Evolutionary conservation across 805 yeast species (phyloP).

Genomic region (Nakazawaea molendinolei): DNA sequence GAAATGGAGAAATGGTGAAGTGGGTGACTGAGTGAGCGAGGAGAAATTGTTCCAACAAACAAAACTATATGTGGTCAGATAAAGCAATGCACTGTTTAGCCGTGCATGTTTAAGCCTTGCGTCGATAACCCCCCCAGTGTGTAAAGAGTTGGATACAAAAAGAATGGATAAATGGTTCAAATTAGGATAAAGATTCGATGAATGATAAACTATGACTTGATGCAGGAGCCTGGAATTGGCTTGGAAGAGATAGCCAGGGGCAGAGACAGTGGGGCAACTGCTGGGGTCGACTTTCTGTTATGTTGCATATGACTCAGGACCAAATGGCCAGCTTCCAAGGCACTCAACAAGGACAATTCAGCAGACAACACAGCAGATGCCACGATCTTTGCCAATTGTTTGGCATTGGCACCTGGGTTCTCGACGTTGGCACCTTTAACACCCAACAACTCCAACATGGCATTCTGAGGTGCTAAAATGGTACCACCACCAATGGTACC

Average conservation of each 20-base stretch:
- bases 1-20: no score
- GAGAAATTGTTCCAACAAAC: no score
- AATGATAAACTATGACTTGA: conserved; percentile 5
- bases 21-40: no score
- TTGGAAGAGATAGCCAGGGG: conserved; percentile 20
- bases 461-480: conserved; percentile 91
- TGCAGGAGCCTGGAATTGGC: conserved; percentile 13
- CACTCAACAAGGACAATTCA: conserved; percentile 89
- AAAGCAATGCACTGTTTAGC: no score
- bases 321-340: conserved; percentile 96
- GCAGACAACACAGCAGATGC: conserved; percentile 96
- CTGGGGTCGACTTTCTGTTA: conserved; percentile 62
- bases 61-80: no score
- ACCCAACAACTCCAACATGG: conserved; percentile 91
- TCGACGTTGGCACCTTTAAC: conserved; percentile 95
- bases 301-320: conserved; percentile 97
- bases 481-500: conserved; percentile 99
- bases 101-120: no score
- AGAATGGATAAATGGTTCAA: neutral
- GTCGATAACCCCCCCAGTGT: no score
- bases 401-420: conserved; percentile 89
- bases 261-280: conserved; percentile 33
- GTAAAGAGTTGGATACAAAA: neutral
- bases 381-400: conserved; percentile 85
- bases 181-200: neutral